Evolutionary conservation across 2,329 filamentous ascomycete species (phyloP).

Genomic region (Domatiomyces globalis): DNA sequence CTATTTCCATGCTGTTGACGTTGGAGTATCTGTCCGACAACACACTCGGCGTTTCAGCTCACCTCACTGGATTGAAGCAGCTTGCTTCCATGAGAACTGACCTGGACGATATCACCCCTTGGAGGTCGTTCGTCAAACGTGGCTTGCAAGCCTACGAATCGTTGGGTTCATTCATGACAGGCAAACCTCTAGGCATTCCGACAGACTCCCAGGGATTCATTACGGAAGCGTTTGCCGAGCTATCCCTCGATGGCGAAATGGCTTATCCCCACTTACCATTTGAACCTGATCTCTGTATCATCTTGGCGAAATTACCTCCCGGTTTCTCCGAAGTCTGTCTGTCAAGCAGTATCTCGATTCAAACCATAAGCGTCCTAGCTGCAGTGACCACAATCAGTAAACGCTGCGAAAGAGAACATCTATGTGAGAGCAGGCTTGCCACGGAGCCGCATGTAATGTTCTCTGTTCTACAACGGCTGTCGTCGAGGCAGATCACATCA

Average conservation of each 20-base stretch:
- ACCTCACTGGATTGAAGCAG: constrained; percentile 11
- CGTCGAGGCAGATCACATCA: constrained; percentile 4
- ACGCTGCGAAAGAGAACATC: background rate
- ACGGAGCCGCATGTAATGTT: constrained; percentile 9
- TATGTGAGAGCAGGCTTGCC: constrained; percentile 4
- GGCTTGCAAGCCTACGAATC: constrained; percentile 12
- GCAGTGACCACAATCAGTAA: constrained; percentile 5
- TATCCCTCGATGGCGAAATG: constrained; percentile 10
- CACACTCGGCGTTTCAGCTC: constrained; percentile 10
- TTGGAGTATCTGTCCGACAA: constrained; percentile 15
- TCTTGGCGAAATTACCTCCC: constrained; percentile 10
- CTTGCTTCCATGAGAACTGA: constrained; percentile 11
- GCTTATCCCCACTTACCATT: constrained; percentile 14
- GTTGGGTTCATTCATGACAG: constrained; percentile 14
- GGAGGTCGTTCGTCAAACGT: constrained; percentile 12
- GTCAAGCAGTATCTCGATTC: constrained; percentile 9
- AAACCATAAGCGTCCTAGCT: constrained; percentile 12
- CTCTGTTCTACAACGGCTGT: constrained; percentile 15
- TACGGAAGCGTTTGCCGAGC: constrained; percentile 10
- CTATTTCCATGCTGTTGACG: constrained; percentile 15
- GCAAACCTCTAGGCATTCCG: constrained; percentile 8
- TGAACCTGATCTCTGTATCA: constrained; percentile 7
- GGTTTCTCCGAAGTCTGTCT: constrained; percentile 12
- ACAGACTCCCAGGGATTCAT: constrained; percentile 6
- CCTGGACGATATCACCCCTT: constrained; percentile 4